Evolutionary conservation across 1,284 basidiomycete species (phyloP).

Genomic region (Ganoderma boninense): DNA sequence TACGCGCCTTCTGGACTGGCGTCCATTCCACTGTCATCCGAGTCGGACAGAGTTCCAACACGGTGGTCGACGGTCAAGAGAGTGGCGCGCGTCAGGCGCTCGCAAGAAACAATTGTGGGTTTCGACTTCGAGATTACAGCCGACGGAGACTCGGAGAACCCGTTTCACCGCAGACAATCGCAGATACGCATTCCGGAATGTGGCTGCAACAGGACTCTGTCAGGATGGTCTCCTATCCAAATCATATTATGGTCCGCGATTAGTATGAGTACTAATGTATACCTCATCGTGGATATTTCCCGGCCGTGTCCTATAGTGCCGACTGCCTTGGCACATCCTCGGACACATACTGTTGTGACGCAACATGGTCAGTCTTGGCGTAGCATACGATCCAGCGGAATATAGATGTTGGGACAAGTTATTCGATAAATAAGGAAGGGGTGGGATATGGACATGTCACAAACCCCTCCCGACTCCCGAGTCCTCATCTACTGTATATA

Average conservation of each 20-base stretch:
- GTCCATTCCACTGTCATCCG: not conserved
- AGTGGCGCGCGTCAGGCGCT: not conserved
- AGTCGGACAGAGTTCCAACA: not conserved
- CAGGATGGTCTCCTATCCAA: too few species aligned
- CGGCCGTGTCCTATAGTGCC: not conserved
- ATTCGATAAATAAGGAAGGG: slow-evolving; percentile 5
- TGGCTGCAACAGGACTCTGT: too few species aligned
- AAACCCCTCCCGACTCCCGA: not conserved
- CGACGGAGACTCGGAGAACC: too few species aligned
- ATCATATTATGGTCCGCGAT: too few species aligned
- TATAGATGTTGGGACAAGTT: not conserved
- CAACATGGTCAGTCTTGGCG: too few species aligned
- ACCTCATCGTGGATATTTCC: not conserved
- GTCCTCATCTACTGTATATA: slow-evolving; percentile 2
- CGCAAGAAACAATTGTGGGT: not conserved
- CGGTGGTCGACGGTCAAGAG: not conserved
- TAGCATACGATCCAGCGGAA: too few species aligned
- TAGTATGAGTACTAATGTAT: too few species aligned
- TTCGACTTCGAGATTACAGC: not conserved
- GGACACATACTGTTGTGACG: too few species aligned
- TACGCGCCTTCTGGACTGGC: not conserved
- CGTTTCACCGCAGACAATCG: too few species aligned
- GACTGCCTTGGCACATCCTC: too few species aligned
- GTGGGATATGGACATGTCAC: not conserved
- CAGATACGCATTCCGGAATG: too few species aligned